phyloP scores from a whole-genome alignment of 2,329 filamentous ascomycete genomes.

The Alternaria sp. region DNA sequence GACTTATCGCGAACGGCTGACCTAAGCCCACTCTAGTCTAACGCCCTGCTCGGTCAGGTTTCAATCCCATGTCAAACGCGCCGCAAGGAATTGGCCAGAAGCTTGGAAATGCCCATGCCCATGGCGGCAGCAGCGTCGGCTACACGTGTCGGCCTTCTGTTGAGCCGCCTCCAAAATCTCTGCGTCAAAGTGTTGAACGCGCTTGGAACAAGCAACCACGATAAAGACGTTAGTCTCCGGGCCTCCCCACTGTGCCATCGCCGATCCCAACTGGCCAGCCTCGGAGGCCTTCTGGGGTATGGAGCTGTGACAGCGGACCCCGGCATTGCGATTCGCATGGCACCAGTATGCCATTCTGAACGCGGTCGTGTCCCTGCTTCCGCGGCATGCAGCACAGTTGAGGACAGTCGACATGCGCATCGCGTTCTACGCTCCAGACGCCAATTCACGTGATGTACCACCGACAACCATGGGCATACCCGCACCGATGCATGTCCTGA shows the following conservation, averaged over 20 bases:
- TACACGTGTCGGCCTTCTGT: constrained; percentile 8
- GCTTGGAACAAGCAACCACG: constrained; percentile 34
- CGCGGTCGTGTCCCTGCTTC: constrained; percentile 3
- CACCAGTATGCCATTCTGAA: background rate
- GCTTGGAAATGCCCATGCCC: background rate
- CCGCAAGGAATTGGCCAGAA: constrained; percentile 20
- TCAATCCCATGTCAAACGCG: constrained; percentile 22
- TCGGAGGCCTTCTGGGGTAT: constrained; percentile 20
- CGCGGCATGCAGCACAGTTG: constrained; percentile 3
- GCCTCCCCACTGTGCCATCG: constrained; percentile 21
- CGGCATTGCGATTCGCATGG: constrained; percentile 8
- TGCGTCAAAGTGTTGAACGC: constrained; percentile 38
- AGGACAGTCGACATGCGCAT: background rate
- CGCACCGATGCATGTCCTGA: background rate
- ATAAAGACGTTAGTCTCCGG: constrained; percentile 17
- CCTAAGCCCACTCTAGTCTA: constrained; percentile 22
- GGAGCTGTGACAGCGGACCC: constrained; percentile 17
- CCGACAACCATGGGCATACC: background rate
- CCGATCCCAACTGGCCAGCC: constrained; percentile 22
- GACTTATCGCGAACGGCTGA: constrained; percentile 34
- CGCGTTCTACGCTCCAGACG: constrained; percentile 7
- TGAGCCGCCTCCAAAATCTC: constrained; percentile 11
- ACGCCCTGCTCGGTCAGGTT: constrained; percentile 22
- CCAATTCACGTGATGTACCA: constrained; percentile 13
- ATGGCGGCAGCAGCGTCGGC: constrained; percentile 4